phyloP scores from a whole-genome alignment of 23 red algal species.

The Gracilaria domingensis region DNA sequence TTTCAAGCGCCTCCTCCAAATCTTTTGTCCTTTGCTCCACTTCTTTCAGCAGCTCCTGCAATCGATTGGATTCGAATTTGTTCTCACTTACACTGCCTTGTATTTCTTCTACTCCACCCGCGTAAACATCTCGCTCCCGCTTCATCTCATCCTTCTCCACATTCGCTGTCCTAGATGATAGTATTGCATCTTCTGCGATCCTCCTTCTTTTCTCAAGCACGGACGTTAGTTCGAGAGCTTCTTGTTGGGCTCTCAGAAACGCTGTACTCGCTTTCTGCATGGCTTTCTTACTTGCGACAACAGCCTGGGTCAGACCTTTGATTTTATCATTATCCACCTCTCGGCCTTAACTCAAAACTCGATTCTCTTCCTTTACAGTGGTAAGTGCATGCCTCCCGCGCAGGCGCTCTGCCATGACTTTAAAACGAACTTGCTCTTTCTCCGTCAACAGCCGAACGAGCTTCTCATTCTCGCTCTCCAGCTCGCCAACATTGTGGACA shows the following conservation, averaged over 20 bases:
- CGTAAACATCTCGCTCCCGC: slow-evolving; percentile 57
- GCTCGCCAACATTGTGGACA: slow-evolving; percentile 74
- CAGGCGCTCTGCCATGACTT: slow-evolving; percentile 86
- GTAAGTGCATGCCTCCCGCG: slow-evolving; percentile 81
- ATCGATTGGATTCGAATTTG: slow-evolving; percentile 59
- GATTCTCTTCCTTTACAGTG: slow-evolving; percentile 87
- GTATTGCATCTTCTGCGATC: slow-evolving; percentile 61
- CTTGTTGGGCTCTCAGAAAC: slow-evolving; percentile 37
- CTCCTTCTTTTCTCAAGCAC: slow-evolving; percentile 58
- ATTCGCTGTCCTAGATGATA: slow-evolving; percentile 32
- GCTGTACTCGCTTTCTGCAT: slow-evolving; percentile 51
- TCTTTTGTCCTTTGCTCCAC: slow-evolving; percentile 45
- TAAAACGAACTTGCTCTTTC: slow-evolving; percentile 83
- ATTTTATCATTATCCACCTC: slow-evolving; percentile 82
- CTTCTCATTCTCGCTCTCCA: slow-evolving; percentile 78
- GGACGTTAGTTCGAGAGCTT: slow-evolving; percentile 42
- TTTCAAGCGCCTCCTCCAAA: slow-evolving; percentile 31
- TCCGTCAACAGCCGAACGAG: slow-evolving; percentile 76
- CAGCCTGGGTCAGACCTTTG: slow-evolving; percentile 50
- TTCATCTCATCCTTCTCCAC: slow-evolving; percentile 74
- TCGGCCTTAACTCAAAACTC: slow-evolving; percentile 59
- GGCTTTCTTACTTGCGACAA: slow-evolving; percentile 60
- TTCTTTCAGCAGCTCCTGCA: slow-evolving; percentile 25
- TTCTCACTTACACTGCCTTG: slow-evolving; percentile 16
- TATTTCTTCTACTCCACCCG: slow-evolving; percentile 52